phyloP scores from a whole-genome alignment of 2,329 filamentous ascomycete species.

The Fusarium sp. region DNA sequence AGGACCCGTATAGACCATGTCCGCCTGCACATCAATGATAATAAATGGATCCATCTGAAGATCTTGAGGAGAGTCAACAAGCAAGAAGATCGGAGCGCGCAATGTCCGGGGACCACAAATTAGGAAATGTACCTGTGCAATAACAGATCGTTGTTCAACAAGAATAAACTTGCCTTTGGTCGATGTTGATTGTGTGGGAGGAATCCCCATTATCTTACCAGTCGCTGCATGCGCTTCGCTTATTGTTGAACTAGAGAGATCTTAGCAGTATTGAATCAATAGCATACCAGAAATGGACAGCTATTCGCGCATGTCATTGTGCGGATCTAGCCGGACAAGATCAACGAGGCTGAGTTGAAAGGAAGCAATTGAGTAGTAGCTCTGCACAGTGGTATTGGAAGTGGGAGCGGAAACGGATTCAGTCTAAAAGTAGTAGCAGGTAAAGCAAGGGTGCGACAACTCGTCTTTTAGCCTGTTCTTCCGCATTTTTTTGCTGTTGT shows the following conservation, averaged over 20 bases:
- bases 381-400: conserved; percentile 14
- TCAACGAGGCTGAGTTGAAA: conserved; percentile 29
- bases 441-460: conserved; percentile 30
- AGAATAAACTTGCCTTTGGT: background rate
- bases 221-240: conserved; percentile 8
- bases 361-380: conserved; percentile 5
- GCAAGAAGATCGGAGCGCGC: conserved; percentile 2
- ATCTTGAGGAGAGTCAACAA: conserved; percentile 10
- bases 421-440: conserved; percentile 5
- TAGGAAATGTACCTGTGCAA: background rate
- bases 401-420: conserved; percentile 16
- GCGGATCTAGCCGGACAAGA: conserved; percentile 45
- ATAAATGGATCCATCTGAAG: background rate
- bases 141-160: conserved; percentile 1
- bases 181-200: background rate
- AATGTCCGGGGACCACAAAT: background rate
- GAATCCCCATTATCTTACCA: background rate
- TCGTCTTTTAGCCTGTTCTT: conserved; percentile 28
- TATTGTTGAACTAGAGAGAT: conserved; percentile 17
- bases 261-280: conserved; percentile 3
- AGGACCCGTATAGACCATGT: background rate
- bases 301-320: conserved; percentile 31
- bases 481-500: conserved; percentile 6
- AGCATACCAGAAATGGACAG: conserved; percentile 26
- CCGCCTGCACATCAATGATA: background rate